These are phyloP conservation scores for Cyclospora cayetanensis DNA, from an alignment of 169 alveolate species.

Conservation along the genomic window DNA sequence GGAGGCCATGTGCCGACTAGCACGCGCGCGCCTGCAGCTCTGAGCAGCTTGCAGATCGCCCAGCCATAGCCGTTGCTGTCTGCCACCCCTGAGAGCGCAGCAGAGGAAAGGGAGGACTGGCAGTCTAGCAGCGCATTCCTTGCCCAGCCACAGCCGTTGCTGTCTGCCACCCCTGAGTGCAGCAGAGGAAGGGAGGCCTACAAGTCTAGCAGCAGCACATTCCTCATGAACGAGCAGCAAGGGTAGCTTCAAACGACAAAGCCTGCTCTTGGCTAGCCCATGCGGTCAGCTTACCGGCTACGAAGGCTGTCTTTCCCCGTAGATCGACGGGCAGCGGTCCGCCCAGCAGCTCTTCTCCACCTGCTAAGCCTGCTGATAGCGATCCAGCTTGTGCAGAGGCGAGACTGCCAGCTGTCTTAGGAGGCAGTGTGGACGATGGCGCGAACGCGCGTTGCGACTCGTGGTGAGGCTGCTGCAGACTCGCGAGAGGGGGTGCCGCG, in stretches of 20 bases:
- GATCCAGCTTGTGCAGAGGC: background rate
- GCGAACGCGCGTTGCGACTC: background rate
- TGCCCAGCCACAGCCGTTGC: background rate
- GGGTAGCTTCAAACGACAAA: background rate
- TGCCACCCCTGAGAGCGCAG: constrained; percentile 75
- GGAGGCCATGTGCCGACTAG: constrained; percentile 81
- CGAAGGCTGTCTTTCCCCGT: constrained; percentile 71
- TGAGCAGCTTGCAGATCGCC: constrained; percentile 79
- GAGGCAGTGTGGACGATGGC: background rate
- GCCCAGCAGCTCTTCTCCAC: background rate
- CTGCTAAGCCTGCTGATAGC: constrained; percentile 5
- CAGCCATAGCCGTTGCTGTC: constrained; percentile 82
- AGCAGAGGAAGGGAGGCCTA: background rate
- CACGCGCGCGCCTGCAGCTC: constrained; percentile 76
- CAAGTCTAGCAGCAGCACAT: background rate
- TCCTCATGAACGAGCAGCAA: background rate
- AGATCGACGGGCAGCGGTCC: constrained; percentile 62
- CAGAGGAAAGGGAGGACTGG: background rate
- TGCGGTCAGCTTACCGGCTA: constrained; percentile 53
- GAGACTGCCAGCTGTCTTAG: background rate
- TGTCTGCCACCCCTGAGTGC: background rate
- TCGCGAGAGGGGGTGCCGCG: background rate
- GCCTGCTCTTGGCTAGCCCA: background rate
- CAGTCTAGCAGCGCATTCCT: background rate
- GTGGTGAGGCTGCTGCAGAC: background rate